These are phyloP conservation scores for Monilinia laxa DNA, from an alignment of 2,329 filamentous ascomycete species.

Conservation along the genomic window DNA sequence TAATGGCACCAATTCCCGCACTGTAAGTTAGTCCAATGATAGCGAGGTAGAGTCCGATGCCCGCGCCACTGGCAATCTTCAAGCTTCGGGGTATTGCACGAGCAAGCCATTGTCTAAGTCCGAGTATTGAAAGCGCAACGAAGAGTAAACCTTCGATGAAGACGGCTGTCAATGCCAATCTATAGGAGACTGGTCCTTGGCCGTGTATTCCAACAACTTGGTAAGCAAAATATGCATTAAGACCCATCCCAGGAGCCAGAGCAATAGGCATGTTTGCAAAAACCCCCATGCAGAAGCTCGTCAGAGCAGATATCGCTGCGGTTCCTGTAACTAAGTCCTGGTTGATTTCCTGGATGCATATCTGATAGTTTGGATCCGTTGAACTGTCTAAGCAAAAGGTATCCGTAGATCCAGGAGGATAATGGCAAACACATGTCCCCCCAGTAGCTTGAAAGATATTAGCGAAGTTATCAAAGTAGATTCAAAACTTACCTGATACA, in stretches of 20 bases:
- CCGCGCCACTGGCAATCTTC: constrained; percentile 82
- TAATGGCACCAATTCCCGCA: constrained; percentile 77
- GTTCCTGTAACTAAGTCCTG: constrained; percentile 81
- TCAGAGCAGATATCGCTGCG: constrained; percentile 75
- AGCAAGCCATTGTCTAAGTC: constrained; percentile 85
- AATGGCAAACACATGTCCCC: constrained; percentile 28
- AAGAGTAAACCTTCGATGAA: constrained; percentile 89
- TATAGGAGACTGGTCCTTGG: constrained; percentile 68
- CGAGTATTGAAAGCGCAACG: constrained; percentile 73
- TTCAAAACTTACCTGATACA: constrained; percentile 37
- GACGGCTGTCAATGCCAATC: constrained; percentile 77
- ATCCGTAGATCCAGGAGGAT: constrained; percentile 23
- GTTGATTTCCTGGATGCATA: constrained; percentile 56
- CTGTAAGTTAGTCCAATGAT: constrained; percentile 75
- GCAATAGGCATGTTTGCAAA: constrained; percentile 74
- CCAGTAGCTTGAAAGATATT: constrained; percentile 27
- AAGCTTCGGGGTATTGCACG: constrained; percentile 79
- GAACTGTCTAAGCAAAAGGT: constrained; percentile 26
- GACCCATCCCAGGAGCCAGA: constrained; percentile 72
- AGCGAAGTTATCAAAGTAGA: constrained; percentile 1
- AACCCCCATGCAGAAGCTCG: constrained; percentile 80
- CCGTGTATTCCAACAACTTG: constrained; percentile 74
- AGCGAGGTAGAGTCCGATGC: constrained; percentile 74
- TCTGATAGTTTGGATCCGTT: constrained; percentile 52
- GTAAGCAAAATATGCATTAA: constrained; percentile 87